Evolutionary conservation across 2,329 filamentous ascomycete genomes (phyloP).

Genomic region (Leptoxyphium fumago): DNA sequence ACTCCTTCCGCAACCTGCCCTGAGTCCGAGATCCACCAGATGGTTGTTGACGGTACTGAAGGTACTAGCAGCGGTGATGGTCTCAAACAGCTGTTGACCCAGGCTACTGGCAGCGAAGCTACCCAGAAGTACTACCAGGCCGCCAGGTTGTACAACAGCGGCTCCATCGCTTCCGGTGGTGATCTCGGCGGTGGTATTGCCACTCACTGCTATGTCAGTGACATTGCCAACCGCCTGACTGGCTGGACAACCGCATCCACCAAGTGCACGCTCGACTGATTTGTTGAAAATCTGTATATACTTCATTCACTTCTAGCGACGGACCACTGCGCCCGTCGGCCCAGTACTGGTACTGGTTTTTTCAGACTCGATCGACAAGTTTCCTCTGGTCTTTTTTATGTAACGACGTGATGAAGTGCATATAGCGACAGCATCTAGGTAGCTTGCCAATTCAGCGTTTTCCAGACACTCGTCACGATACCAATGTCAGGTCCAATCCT

Average conservation of each 20-base stretch:
- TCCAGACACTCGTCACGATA: too few species aligned
- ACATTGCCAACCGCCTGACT: slow-evolving; percentile 36
- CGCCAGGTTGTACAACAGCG: slow-evolving; percentile 38
- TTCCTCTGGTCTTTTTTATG: not conserved
- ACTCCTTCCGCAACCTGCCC: slow-evolving; percentile 26
- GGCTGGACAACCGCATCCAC: slow-evolving; percentile 22
- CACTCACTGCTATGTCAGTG: slow-evolving; percentile 39
- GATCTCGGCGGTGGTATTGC: slow-evolving; percentile 30
- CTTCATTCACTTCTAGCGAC: not conserved
- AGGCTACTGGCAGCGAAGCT: slow-evolving; percentile 19
- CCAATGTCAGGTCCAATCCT: too few species aligned
- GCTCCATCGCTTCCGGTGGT: slow-evolving; percentile 16
- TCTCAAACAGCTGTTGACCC: slow-evolving; percentile 24
- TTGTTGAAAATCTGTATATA: not conserved
- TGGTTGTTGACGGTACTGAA: slow-evolving; percentile 29
- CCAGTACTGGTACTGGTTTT: not conserved
- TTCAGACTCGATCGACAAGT: not conserved
- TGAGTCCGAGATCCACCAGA: slow-evolving; percentile 20
- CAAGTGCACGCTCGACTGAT: slow-evolving; percentile 2
- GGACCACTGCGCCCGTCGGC: not conserved
- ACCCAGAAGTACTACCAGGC: slow-evolving; percentile 32
- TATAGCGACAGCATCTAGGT: slow-evolving; percentile 1
- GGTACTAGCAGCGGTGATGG: slow-evolving; percentile 30
- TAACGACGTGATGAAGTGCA: not conserved
- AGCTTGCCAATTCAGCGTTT: slow-evolving; percentile 1